Evolutionary conservation across 352 stramenopile species (phyloP).

Genomic region (Phytophthora capsici): DNA sequence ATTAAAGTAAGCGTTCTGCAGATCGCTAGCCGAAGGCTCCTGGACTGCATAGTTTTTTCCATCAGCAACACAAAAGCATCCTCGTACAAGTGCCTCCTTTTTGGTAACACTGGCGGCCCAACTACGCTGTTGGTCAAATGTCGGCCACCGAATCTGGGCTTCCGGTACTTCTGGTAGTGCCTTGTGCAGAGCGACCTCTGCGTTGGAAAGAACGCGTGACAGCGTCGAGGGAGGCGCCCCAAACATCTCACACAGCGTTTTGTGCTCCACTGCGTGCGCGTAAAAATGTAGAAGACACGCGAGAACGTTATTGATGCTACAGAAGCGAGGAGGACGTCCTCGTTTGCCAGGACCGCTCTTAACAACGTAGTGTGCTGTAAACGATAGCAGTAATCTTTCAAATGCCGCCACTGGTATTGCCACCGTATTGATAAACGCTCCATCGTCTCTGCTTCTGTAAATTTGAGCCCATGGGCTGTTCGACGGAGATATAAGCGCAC

Average conservation of each 20-base stretch:
- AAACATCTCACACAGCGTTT: neutral
- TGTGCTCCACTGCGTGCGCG: neutral
- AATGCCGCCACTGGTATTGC: neutral
- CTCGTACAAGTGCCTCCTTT: constrained; percentile 4
- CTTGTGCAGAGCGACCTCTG: neutral
- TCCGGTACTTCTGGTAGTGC: neutral
- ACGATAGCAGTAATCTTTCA: neutral
- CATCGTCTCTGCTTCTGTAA: neutral
- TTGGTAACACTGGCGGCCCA: neutral
- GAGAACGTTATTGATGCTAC: neutral
- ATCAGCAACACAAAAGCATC: constrained; percentile 11
- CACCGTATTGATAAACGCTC: neutral
- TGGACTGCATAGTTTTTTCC: constrained; percentile 13
- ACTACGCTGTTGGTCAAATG: neutral
- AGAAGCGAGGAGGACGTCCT: neutral
- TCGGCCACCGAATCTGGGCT: neutral
- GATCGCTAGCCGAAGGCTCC: neutral
- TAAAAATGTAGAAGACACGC: neutral
- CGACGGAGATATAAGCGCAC: neutral
- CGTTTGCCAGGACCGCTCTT: neutral
- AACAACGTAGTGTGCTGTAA: neutral
- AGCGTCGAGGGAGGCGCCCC: neutral
- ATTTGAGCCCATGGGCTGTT: neutral
- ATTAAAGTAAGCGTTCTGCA: constrained; percentile 17
- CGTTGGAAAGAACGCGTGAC: neutral